Base-by-base conservation (phyloP, 495 filamentous ascomycete species). In the Talaromyces thailandensis region DNA sequence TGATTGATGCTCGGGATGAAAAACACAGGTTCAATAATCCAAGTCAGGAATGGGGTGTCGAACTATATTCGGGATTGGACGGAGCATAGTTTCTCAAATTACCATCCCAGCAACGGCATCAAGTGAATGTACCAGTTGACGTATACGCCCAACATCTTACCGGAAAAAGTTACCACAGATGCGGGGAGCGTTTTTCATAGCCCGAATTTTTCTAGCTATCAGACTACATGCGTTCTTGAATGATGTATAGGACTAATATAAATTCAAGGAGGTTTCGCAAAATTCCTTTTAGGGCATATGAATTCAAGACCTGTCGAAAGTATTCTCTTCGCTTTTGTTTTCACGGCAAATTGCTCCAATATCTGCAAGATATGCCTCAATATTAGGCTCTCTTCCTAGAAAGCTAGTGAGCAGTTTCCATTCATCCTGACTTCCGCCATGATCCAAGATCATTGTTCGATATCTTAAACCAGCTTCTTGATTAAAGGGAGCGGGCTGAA, bases 11-110 rank as follows among this genome's bases (percentile, higher is more conserved):
- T 0, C 65, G 82, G 21, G 81, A 85, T 64, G 82, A 79, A 72
- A 82, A 79, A 67, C 28, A 75, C 21, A 66, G 83, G 48, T 82
- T 84, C 68, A 86, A 84, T 62, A 75, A 85, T 87, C 89, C 68
- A 88, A 74, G 66, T 18, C 28, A 28, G 5, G 52, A 56, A 48
- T 48, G 14, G 18, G 43, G 12, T 16, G 43, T 48, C 4, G 43
- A 48, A n/a, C 43, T 16, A 48, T 48, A 16, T 14, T 48, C 18
- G 43, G 43, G 18, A 16, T 48, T 48, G 14, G 18, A 48, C 14
- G 43, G 12, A 16, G 43, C 14, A 48, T 48, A 48, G 12, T n/a
- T n/a, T 48, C 12, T 4, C 12, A n/a, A 14, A 16, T n/a, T 48
- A 48, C 14, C 12, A n/a, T n/a, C 43, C 5, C 43, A 16, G 43